Evolutionary conservation across 257 asterid species (phyloP), one percentile per base, ranked within the genome.

Genomic region (Dorcoceras hygrometricum): DNA sequence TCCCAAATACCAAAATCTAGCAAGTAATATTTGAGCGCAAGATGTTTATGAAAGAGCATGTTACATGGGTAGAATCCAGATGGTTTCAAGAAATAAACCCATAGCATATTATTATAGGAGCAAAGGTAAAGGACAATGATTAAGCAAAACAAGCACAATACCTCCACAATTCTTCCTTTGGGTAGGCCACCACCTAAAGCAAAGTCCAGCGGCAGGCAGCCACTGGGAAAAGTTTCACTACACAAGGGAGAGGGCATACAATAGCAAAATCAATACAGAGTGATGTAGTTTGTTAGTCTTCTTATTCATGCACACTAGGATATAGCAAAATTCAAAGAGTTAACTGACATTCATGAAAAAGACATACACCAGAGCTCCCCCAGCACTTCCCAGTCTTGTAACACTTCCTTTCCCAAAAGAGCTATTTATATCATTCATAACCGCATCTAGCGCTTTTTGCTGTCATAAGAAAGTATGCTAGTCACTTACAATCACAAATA

Each of bases 151-250:
- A 58, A 27, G 65, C 27, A n/a, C 14, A 64, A 74, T 31, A 90
- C 99, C 99, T 93, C 99, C 8, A 93, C 95, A 26, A 93, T 93
- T 78, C 99, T 90, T 75, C 99, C 99, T 84, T 75, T 88, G 71
- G 99, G 99, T 65, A 93, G 85, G 62, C 99, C 99, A 63, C 96
- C 99, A 36, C 99, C 97, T 76, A 93, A 82, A 67, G 99, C 99
- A 76, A 90, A 86, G 87, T 93, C 97, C 78, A 93, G 73, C 0
- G 96, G 88, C 84, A 93, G 82, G 85, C 87, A 78, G 72, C 99
- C 97, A 83, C 97, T 93, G 11, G 97, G 97, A 80, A 93, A 93
- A 36, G 99, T 93, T 82, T 88, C 99, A 25, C 99, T 93, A 82
- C 84, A 78, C 12, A 70, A 69, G 67, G 27, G 43, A 61, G 65